Conservation (phyloP, 2,329 filamentous ascomycete species). For the Penicillium palitans region DNA sequence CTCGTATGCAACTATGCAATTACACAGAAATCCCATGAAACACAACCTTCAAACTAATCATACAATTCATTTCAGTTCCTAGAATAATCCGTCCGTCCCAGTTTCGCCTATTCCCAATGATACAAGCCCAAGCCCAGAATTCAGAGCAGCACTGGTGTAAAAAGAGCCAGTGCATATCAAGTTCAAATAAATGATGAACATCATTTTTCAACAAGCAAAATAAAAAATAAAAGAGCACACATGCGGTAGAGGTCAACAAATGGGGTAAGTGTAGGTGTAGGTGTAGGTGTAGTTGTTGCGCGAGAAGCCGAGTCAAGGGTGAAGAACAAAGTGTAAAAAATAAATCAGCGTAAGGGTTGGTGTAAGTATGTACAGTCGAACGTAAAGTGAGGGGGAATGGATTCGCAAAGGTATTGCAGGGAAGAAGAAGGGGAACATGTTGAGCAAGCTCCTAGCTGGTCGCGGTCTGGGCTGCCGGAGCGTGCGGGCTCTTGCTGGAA, state of each 20-base stretch:
- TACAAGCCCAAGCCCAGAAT: slow-evolving; percentile 24
- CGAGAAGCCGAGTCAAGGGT: slow-evolving; percentile 18
- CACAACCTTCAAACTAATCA: slow-evolving; percentile 25
- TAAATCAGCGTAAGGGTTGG: slow-evolving; percentile 23
- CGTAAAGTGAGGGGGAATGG: slow-evolving; percentile 8
- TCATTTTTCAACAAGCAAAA: slow-evolving; percentile 12
- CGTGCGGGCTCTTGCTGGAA: slow-evolving; percentile 44
- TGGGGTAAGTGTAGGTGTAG: slow-evolving; percentile 2
- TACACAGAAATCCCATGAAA: neutral
- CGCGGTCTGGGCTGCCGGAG: slow-evolving; percentile 44
- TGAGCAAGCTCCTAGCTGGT: slow-evolving; percentile 29
- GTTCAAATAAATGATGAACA: slow-evolving; percentile 21
- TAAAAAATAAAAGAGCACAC: slow-evolving; percentile 19
- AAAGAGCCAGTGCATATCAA: slow-evolving; percentile 24
- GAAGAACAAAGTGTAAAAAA: slow-evolving; percentile 12
- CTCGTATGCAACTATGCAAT: neutral
- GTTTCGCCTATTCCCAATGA: slow-evolving; percentile 24
- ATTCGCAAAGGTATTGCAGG: slow-evolving; percentile 2
- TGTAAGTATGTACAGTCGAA: slow-evolving; percentile 38
- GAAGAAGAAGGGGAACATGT: neutral
- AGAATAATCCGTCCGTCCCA: slow-evolving; percentile 22
- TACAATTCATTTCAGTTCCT: slow-evolving; percentile 36
- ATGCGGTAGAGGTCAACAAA: slow-evolving; percentile 10
- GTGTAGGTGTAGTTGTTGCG: slow-evolving; percentile 11
- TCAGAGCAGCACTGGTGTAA: slow-evolving; percentile 19